phyloP scores from a whole-genome alignment of 257 asterid genomes.

The Lavandula angustifolia region DNA sequence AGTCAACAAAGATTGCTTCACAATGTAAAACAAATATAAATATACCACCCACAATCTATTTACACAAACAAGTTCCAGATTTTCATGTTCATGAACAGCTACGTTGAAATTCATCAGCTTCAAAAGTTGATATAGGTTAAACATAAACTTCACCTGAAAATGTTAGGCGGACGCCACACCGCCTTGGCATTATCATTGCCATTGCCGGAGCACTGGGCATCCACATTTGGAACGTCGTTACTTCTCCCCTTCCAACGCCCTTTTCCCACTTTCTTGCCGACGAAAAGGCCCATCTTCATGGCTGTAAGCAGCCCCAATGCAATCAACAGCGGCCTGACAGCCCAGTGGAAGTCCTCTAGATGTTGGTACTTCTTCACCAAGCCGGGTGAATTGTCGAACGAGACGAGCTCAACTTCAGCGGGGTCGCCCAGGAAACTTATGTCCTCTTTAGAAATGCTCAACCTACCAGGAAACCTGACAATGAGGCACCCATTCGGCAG shows the following conservation, averaged over 20 bases:
- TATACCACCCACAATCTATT: too few species aligned
- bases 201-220: constrained; percentile 28
- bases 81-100: constrained; percentile 1
- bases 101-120: not conserved
- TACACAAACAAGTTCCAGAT: too few species aligned
- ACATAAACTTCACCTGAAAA: constrained; percentile 48
- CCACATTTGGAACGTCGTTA: constrained; percentile 28
- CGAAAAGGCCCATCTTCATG: constrained; percentile 64
- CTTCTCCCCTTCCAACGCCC: constrained; percentile 41
- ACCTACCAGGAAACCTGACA: constrained; percentile 69
- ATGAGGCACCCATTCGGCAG: constrained; percentile 80
- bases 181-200: constrained; percentile 32
- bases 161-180: constrained; percentile 69
- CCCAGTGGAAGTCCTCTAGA: constrained; percentile 93
- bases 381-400: constrained; percentile 54
- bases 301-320: constrained; percentile 78
- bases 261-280: constrained; percentile 58
- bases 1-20: too few species aligned
- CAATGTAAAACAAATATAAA: too few species aligned
- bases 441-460: constrained; percentile 44
- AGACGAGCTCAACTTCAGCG: constrained; percentile 70
- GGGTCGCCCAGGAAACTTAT: constrained; percentile 69
- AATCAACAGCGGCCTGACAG: constrained; percentile 70
- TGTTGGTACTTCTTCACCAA: constrained; percentile 76
- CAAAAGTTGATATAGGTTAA: not conserved